Percentiles rank a stretch among this genome's conserved stretches.
phyloP scores from a whole-genome alignment of 2,329 filamentous ascomycete species.

The Diplodia sapinea region DNA sequence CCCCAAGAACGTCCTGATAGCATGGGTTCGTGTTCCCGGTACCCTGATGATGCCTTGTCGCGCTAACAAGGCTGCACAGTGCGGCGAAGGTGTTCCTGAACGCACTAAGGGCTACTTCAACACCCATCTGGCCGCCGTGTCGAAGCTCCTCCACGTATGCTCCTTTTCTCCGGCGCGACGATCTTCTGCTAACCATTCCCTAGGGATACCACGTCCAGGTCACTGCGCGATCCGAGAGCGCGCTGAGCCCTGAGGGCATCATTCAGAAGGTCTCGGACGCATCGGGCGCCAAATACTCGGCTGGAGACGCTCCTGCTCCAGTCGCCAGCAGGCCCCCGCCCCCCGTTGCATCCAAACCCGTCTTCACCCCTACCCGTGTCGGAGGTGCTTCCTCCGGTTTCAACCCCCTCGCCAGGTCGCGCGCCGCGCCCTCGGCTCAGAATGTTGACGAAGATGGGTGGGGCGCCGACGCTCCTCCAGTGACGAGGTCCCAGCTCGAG shows the following conservation, averaged over 20 bases:
- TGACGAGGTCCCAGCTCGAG: constrained; percentile 84
- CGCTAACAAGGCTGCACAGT: constrained; percentile 55
- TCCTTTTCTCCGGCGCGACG: constrained; percentile 30
- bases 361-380: constrained; percentile 79
- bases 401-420: constrained; percentile 69
- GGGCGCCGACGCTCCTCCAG: constrained; percentile 90
- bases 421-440: constrained; percentile 61
- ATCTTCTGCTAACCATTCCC: constrained; percentile 16
- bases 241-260: constrained; percentile 85
- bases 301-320: constrained; percentile 62
- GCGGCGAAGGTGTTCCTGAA: constrained; percentile 96
- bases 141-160: constrained; percentile 82
- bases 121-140: constrained; percentile 86
- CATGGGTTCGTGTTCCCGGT: constrained; percentile 67
- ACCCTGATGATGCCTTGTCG: neutral
- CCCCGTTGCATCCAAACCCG: constrained; percentile 83
- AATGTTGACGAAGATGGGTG: constrained; percentile 84
- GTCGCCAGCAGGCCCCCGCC: constrained; percentile 65
- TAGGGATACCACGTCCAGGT: constrained; percentile 96
- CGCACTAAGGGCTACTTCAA: constrained; percentile 98
- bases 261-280: constrained; percentile 93
- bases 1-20: constrained; percentile 91
- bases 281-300: constrained; percentile 92
- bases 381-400: constrained; percentile 56
- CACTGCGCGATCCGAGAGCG: constrained; percentile 87